Percentiles rank a stretch among this genome's conserved stretches.
Evolutionary conservation across 116 monocot species (phyloP).

Genomic region (Thalassia testudinum): DNA sequence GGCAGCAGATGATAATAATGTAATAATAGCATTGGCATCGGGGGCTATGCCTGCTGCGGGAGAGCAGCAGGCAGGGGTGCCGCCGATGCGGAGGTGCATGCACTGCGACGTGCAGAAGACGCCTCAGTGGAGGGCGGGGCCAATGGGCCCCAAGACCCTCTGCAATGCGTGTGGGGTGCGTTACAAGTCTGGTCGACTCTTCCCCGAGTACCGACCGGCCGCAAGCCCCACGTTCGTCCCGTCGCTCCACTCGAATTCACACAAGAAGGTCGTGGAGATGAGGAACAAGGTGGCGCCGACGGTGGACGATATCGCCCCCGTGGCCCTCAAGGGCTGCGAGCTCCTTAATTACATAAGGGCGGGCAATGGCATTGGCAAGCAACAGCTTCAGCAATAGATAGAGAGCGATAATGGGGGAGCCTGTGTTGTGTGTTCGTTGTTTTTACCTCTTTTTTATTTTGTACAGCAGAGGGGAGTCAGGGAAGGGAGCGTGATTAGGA

Average conservation of each 20-base stretch:
- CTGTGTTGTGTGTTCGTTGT: too few relatives aligned
- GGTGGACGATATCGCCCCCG: neutral
- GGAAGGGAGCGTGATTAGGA: too few relatives aligned
- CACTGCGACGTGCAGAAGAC: constrained; percentile 57
- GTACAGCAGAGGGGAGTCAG: too few relatives aligned
- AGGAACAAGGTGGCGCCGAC: constrained; percentile 4
- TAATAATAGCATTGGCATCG: too few relatives aligned
- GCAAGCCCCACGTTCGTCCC: constrained; percentile 20
- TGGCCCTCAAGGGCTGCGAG: constrained; percentile 14
- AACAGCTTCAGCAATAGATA: too few relatives aligned
- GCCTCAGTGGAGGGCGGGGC: constrained; percentile 74
- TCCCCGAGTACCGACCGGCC: constrained; percentile 29
- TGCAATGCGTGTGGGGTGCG: constrained; percentile 68
- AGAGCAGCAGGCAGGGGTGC: too few relatives aligned
- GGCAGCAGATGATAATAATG: too few relatives aligned
- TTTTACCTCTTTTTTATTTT: too few relatives aligned
- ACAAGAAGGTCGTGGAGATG: constrained; percentile 28
- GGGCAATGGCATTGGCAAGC: too few relatives aligned
- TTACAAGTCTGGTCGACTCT: constrained; percentile 43
- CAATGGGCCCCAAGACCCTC: constrained; percentile 69
- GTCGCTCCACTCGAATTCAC: constrained; percentile 17
- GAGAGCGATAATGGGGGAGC: too few relatives aligned
- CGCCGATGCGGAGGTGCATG: constrained; percentile 39
- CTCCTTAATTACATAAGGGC: constrained; percentile 17
- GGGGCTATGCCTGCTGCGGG: too few relatives aligned